Percentiles rank a stretch among this genome's conserved stretches.
Conservation (phyloP, 176 grass and related monocot species). For the Alloteropsis semialata region DNA sequence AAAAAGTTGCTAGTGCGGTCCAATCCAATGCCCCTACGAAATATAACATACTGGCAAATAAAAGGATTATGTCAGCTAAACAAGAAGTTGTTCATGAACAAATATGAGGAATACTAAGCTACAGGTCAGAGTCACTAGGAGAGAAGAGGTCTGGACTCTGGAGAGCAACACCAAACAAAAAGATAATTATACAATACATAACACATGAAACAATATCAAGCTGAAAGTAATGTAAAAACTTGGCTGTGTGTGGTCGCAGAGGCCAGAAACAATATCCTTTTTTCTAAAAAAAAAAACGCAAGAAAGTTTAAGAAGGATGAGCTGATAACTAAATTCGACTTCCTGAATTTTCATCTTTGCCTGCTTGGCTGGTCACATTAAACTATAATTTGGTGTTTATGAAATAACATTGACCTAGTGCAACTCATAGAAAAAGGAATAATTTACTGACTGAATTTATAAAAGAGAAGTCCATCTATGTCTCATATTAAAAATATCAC, state of each 20-base stretch:
- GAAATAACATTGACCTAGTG: not conserved
- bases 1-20: constrained; percentile 91
- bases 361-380: not conserved
- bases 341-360: not conserved
- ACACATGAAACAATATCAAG: too few relatives aligned
- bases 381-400: not conserved
- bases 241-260: too few relatives aligned
- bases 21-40: constrained; percentile 85
- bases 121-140: not conserved
- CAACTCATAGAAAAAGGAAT: not conserved
- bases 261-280: too few relatives aligned
- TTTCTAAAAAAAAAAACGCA: too few relatives aligned
- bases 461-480: not conserved
- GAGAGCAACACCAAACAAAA: not conserved
- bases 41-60: constrained; percentile 82
- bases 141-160: not conserved
- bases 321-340: not conserved
- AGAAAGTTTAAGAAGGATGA: constrained; percentile 10
- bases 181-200: not conserved
- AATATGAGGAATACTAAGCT: not conserved
- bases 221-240: too few relatives aligned
- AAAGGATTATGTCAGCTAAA: constrained; percentile 24
- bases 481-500: constrained; percentile 31
- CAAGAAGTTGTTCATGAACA: not conserved
- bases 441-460: not conserved